Evolutionary conservation across 73 alveolate species (phyloP).

Genomic region (Uronychia binucleata): DNA sequence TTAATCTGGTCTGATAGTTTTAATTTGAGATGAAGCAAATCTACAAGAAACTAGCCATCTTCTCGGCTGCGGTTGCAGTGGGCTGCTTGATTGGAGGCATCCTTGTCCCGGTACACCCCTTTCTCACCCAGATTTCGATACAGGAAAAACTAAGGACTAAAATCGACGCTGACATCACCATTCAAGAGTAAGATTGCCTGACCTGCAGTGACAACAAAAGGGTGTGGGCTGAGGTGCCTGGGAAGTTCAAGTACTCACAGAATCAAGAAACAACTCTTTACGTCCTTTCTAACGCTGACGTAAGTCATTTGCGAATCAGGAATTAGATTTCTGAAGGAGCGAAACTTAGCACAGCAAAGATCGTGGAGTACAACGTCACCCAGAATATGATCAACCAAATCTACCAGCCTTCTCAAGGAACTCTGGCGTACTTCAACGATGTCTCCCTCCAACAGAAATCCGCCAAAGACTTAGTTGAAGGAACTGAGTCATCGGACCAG

Average conservation of each 20-base stretch:
- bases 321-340: background rate
- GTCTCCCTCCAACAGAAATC: background rate
- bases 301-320: background rate
- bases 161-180: background rate
- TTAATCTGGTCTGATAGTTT: too few relatives aligned
- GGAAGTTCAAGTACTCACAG: background rate
- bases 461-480: background rate
- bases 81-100: background rate
- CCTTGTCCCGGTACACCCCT: background rate
- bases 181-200: background rate
- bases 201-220: background rate
- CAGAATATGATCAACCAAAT: background rate
- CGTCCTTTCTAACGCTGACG: background rate
- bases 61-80: background rate
- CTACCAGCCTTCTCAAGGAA: background rate
- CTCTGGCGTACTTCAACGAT: background rate
- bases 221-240: background rate
- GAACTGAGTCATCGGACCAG: background rate
- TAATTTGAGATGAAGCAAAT: background rate
- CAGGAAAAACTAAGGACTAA: background rate
- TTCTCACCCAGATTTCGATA: background rate
- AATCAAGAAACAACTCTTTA: background rate
- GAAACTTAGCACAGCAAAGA: background rate
- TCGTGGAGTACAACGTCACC: background rate
- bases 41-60: background rate